Evolutionary conservation across 768 basidiomycete genomes (phyloP), one percentile per base, ranked within the genome.

Genomic region (Mycena rebaudengoi): DNA sequence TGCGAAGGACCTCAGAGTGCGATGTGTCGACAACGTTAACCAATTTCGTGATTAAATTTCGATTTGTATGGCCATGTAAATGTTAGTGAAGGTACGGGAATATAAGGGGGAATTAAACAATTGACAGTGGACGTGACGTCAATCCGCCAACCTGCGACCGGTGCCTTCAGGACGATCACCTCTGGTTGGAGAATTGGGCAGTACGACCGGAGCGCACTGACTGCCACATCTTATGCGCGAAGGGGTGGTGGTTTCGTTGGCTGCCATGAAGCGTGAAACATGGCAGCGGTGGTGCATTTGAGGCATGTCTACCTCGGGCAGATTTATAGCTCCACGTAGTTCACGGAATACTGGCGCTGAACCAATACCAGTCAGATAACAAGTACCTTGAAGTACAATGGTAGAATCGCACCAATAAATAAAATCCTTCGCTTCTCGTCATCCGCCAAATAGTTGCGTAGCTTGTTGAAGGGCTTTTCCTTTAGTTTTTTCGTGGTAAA

Each of bases 331-430:
- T 7, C 62, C 62, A 3, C 18, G 18, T 6, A 57, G 39, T 0
- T 45, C 30, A 1, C 25, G 32, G 40, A 16, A 30, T 3, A 51
- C 11, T 18, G 62, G 62, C 20, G 62, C 62, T 64, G 20, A 2
- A 39, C 8, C 6, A 7, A 28, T 6, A n/a, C 8, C 35, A 7
- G 33, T 57, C 40, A 63, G 48, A 10, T 12, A 12, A n/a, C 12
- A n/a, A 14, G 14, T 21, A 13, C 10, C n/a, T 23, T 18, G 7
- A 4, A 23, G 23, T 10, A 40, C 55, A 5, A n/a, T n/a, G n/a
- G n/a, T n/a, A n/a, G n/a, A n/a, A n/a, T n/a, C n/a, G n/a, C 20
- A 64, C 62, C 62, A 4, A 64, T 64, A 11, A 64, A 57, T 3
- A 62, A 48, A 33, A 62, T 7, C 5, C 45, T 20, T 25, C 18